Evolutionary conservation across 805 yeast genomes (phyloP).

Genomic region (Saccharomycopsis sp.): DNA sequence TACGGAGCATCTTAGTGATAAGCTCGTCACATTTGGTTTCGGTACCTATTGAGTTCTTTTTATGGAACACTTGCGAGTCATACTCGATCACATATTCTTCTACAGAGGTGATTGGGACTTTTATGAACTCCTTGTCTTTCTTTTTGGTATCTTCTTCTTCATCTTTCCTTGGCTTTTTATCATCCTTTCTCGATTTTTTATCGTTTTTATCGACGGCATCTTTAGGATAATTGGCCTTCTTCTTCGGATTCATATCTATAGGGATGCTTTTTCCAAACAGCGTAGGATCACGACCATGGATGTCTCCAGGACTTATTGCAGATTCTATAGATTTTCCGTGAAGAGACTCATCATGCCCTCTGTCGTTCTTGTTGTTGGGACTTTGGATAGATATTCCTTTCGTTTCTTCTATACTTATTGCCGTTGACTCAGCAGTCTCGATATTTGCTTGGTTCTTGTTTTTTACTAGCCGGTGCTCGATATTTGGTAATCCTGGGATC

Average conservation of each 20-base stretch:
- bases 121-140: constrained; percentile 7
- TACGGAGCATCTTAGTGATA: background rate
- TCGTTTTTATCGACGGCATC: background rate
- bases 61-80: constrained; percentile 50
- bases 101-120: constrained; percentile 32
- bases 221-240: background rate
- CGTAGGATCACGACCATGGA: too few species aligned
- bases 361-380: too few species aligned
- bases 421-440: too few species aligned
- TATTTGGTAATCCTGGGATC: constrained; percentile 17
- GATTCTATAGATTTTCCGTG: too few species aligned
- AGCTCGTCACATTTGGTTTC: constrained; percentile 10
- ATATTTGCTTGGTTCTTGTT: too few species aligned
- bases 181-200: background rate
- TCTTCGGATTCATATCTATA: background rate
- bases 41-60: background rate
- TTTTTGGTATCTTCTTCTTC: constrained; percentile 22
- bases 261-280: background rate
- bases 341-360: too few species aligned
- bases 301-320: too few species aligned
- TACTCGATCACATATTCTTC: constrained; percentile 60
- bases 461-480: background rate
- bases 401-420: too few species aligned
- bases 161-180: too few species aligned
- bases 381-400: too few species aligned